phyloP scores from a whole-genome alignment of 2,329 filamentous ascomycete species.

The Magnaporthiopsis incrustans region DNA sequence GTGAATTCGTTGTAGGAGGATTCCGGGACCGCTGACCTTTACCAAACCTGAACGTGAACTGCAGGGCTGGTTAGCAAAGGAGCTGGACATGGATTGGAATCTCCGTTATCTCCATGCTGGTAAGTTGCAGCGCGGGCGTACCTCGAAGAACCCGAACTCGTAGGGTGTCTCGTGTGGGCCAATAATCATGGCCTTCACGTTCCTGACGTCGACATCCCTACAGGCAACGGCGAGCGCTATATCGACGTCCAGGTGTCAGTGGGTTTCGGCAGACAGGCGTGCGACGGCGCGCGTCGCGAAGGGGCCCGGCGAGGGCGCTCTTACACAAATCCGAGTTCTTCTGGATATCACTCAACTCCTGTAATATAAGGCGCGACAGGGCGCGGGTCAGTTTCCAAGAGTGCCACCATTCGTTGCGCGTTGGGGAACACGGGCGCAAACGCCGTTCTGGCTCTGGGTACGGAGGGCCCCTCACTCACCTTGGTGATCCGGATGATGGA shows the following conservation, averaged over 20 bases:
- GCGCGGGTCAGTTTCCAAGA: background rate
- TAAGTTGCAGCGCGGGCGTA: constrained; percentile 28
- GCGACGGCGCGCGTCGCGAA: background rate
- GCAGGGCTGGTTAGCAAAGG: background rate
- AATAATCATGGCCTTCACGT: constrained; percentile 80
- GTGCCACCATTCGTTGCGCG: background rate
- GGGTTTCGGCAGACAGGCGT: background rate
- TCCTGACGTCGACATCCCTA: constrained; percentile 79
- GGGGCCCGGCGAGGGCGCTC: constrained; percentile 18
- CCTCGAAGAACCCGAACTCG: constrained; percentile 96
- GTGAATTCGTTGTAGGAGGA: background rate
- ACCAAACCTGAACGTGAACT: constrained; percentile 73
- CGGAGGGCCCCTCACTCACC: constrained; percentile 42
- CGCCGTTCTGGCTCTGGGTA: constrained; percentile 10
- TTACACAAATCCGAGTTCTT: constrained; percentile 75
- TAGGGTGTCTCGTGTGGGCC: constrained; percentile 93
- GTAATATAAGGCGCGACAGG: background rate
- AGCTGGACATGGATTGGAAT: background rate
- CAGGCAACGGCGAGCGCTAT: constrained; percentile 80
- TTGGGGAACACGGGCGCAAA: background rate
- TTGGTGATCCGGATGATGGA: constrained; percentile 83
- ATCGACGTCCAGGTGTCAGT: background rate
- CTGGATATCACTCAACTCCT: constrained; percentile 84
- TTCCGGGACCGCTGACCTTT: constrained; percentile 45
- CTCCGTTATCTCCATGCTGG: background rate